A percentile compares a stretch with the other conserved stretches of the same genome.
These are phyloP conservation scores for Aspergillus terreus DNA, from an alignment of 2,329 filamentous ascomycete species.

Conservation along the genomic window DNA sequence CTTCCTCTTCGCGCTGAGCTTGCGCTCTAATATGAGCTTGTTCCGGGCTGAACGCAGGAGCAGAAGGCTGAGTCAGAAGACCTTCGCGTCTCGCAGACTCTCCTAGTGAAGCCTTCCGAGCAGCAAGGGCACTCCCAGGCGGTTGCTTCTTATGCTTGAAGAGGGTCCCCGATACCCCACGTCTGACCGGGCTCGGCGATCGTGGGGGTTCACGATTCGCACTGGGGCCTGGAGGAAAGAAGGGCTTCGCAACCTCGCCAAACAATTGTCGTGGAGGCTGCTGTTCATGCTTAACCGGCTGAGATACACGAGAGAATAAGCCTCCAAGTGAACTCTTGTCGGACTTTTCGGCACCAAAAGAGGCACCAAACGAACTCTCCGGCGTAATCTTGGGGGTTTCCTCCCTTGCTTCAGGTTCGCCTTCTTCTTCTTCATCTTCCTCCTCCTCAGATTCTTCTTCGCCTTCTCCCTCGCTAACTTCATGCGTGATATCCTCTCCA, in stretches of 20 bases:
- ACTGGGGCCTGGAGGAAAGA: conserved; percentile 33
- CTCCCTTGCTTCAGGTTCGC: conserved; percentile 17
- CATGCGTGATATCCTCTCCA: conserved; percentile 9
- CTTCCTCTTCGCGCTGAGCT: conserved; percentile 27
- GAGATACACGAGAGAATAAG: conserved; percentile 37
- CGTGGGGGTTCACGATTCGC: conserved; percentile 34
- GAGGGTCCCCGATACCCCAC: conserved; percentile 22
- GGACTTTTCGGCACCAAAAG: conserved; percentile 35
- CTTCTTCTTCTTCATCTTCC: conserved; percentile 17
- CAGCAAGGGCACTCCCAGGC: conserved; percentile 36
- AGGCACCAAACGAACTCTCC: conserved; percentile 43
- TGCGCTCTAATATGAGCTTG: conserved; percentile 28
- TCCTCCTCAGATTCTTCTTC: conserved; percentile 14
- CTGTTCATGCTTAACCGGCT: conserved; percentile 20
- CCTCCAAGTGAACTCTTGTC: conserved; percentile 37
- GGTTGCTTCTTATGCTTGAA: conserved; percentile 28
- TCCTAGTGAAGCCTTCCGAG: conserved; percentile 37
- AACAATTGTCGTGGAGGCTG: conserved; percentile 36
- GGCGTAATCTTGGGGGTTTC: conserved; percentile 40
- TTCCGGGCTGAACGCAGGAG: conserved; percentile 24
- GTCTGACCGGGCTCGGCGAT: conserved; percentile 46
- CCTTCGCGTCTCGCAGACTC: conserved; percentile 30
- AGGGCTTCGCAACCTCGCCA: conserved; percentile 41
- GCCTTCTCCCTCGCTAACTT: conserved; percentile 3
- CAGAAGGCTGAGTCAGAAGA: conserved; percentile 18